phyloP scores from a whole-genome alignment of 176 grass and related monocot species.

The Canna indica region DNA sequence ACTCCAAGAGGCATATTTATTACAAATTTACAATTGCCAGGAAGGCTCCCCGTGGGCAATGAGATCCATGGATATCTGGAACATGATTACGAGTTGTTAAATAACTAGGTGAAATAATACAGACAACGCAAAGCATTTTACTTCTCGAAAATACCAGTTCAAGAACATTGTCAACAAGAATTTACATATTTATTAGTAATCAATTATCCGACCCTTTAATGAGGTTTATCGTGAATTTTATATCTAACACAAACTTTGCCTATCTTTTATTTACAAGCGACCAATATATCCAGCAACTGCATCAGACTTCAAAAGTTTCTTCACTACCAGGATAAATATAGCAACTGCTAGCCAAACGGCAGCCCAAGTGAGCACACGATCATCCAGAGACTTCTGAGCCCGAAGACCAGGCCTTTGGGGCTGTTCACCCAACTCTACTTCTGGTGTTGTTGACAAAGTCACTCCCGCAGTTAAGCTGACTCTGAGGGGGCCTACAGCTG shows the following conservation, averaged over 20 bases:
- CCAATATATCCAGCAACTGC: conserved; percentile 65
- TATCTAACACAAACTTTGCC: background rate
- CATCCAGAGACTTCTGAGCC: conserved; percentile 61
- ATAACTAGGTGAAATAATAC: background rate
- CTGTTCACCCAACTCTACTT: background rate
- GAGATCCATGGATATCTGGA: too few relatives aligned
- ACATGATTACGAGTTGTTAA: background rate
- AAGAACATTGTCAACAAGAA: background rate
- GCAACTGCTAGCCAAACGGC: conserved; percentile 76
- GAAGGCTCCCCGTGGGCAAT: too few relatives aligned
- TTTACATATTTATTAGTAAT: background rate
- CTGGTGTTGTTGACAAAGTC: conserved; percentile 19
- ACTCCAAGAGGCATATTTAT: too few relatives aligned
- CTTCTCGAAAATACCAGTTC: background rate
- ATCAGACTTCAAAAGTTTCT: conserved; percentile 74
- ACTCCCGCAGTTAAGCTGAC: conserved; percentile 27
- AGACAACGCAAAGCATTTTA: background rate
- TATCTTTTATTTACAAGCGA: conserved; percentile 11
- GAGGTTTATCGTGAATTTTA: background rate
- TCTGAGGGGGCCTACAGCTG: conserved; percentile 22
- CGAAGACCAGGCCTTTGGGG: conserved; percentile 15
- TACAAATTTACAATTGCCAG: too few relatives aligned
- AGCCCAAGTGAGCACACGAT: conserved; percentile 61
- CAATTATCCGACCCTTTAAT: background rate
- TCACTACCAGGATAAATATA: conserved; percentile 76